A percentile compares a stretch with the other conserved stretches of the same genome.
Evolutionary conservation across 257 asterid species (phyloP).

Genomic region (Solanum clarkiae): DNA sequence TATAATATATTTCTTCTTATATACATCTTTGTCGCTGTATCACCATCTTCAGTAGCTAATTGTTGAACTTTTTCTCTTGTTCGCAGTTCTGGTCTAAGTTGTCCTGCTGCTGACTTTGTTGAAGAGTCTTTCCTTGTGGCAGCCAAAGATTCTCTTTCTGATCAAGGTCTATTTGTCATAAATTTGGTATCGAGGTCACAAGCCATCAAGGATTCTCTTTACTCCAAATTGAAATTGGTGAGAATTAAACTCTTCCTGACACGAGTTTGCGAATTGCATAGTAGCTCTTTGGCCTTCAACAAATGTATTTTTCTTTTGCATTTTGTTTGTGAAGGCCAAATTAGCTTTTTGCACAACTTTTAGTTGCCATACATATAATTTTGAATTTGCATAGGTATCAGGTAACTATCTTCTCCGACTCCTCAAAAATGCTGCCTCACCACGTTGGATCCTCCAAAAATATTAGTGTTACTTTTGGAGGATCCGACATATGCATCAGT

Average conservation of each 20-base stretch:
- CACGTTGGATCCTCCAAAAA: not conserved
- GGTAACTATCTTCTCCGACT: not conserved
- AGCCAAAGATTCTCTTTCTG: slow-evolving; percentile 57
- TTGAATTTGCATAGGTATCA: not conserved
- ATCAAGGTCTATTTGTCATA: slow-evolving; percentile 62
- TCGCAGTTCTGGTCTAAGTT: slow-evolving; percentile 78
- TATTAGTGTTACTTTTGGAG: not conserved
- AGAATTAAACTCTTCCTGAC: slow-evolving; percentile 3
- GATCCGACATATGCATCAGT: not conserved
- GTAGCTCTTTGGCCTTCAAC: not conserved
- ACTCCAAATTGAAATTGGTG: slow-evolving; percentile 58
- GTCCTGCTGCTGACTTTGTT: slow-evolving; percentile 72
- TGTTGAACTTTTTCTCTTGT: not conserved
- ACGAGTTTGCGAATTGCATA: not conserved
- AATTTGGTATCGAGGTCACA: slow-evolving; percentile 88
- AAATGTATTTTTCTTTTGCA: not conserved
- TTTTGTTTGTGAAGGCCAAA: not conserved
- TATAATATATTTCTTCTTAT: not conserved
- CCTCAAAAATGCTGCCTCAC: not conserved
- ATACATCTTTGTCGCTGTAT: not conserved
- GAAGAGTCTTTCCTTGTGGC: slow-evolving; percentile 64
- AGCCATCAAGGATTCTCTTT: slow-evolving; percentile 41
- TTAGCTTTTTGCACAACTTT: not conserved
- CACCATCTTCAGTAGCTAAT: not conserved
- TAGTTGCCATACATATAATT: not conserved